Evolutionary conservation across 2,329 filamentous ascomycete genomes (phyloP).

Genomic region (Cryoendolithus antarcticus): DNA sequence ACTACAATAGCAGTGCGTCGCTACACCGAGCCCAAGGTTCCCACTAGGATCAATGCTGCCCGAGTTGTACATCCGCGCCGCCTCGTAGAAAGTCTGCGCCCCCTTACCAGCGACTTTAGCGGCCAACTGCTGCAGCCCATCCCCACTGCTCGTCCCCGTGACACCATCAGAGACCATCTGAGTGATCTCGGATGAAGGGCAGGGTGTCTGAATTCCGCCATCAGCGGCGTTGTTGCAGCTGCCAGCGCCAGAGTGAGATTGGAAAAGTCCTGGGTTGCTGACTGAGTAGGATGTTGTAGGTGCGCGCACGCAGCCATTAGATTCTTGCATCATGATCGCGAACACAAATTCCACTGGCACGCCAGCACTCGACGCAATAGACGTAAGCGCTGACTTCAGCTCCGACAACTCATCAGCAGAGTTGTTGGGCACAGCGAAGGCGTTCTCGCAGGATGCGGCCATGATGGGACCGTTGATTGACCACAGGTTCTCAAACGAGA

Average conservation of each 20-base stretch:
- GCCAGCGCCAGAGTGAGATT: constrained; percentile 29
- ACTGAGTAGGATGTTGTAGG: constrained; percentile 30
- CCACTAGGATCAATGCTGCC: constrained; percentile 22
- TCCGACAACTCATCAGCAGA: constrained; percentile 26
- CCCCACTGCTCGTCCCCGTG: constrained; percentile 28
- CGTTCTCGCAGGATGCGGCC: constrained; percentile 25
- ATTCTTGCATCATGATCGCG: constrained; percentile 35
- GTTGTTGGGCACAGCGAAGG: constrained; percentile 25
- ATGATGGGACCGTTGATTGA: constrained; percentile 25
- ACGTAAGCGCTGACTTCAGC: constrained; percentile 27
- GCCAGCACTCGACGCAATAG: constrained; percentile 19
- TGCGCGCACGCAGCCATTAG: constrained; percentile 34
- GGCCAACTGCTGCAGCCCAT: constrained; percentile 31
- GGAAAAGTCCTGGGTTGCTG: constrained; percentile 37
- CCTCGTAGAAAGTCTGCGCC: constrained; percentile 35
- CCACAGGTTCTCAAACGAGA: constrained; percentile 20
- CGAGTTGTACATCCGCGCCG: constrained; percentile 40
- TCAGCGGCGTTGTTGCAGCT: constrained; percentile 24
- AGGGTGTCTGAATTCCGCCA: constrained; percentile 25
- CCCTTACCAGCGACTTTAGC: constrained; percentile 19
- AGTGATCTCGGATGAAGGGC: constrained; percentile 25
- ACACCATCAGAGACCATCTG: constrained; percentile 34
- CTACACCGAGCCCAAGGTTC: constrained; percentile 31
- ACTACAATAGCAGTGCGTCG: constrained; percentile 41
- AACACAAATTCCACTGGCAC: constrained; percentile 32